Conservation (phyloP, 2,329 filamentous ascomycete species). For the Trichophaea hybrida region DNA sequence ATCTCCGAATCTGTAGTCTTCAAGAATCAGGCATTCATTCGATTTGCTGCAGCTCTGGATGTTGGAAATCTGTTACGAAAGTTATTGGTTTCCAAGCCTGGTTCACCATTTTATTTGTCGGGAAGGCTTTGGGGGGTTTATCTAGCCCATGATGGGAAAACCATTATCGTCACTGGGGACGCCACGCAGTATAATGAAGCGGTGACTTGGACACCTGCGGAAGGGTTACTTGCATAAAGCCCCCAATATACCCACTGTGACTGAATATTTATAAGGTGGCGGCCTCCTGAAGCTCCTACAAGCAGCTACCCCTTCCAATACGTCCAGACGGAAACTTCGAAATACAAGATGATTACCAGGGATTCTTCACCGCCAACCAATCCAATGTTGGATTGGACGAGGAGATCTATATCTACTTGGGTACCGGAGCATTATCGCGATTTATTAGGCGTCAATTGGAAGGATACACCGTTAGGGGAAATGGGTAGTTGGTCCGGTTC, state of each 20-base stretch:
- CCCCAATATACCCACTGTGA: no score
- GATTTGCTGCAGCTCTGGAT: neutral
- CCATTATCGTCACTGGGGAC: neutral
- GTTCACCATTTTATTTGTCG: neutral
- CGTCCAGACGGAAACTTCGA: constrained; percentile 1
- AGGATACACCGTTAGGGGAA: neutral
- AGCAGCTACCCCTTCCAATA: neutral
- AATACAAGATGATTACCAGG: neutral
- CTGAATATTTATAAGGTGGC: neutral
- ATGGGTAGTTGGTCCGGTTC: neutral
- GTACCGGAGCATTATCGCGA: constrained; percentile 2
- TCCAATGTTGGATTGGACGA: constrained; percentile 3
- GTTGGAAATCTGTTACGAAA: neutral
- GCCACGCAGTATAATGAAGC: neutral
- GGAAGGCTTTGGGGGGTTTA: neutral
- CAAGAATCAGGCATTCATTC: constrained; percentile 1
- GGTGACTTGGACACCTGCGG: constrained; percentile 1
- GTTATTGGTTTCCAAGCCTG: neutral
- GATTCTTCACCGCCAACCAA: neutral
- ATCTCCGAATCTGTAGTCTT: neutral
- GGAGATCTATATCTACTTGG: neutral
- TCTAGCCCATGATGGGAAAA: neutral
- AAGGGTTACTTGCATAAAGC: neutral
- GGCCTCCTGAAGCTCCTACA: neutral
- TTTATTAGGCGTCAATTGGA: neutral